Base-by-base conservation (phyloP, 2,329 filamentous ascomycete species). In the Paraconiothyrium sp. region DNA sequence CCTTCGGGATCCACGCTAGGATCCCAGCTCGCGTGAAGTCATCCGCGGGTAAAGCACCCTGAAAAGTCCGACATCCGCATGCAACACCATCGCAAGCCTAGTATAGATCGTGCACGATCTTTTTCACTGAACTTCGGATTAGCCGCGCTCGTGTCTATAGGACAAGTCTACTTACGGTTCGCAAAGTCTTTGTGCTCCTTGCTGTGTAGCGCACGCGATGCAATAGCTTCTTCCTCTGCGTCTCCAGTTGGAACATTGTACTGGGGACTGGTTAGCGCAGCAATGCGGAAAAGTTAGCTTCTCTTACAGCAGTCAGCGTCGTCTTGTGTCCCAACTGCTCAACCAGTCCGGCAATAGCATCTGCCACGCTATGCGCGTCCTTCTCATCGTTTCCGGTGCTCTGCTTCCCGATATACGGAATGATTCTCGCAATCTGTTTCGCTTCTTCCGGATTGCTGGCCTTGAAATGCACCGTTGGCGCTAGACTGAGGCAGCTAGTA, bases 401-500 rank as follows among this genome's bases (percentile, higher is more conserved):
- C 48, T 75, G 63, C 54, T 81, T 71, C 3, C 80, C 80, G 54
- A 84, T 79, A 54, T 81, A 83, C 3, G 81, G 80, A 16, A 83
- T 68, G 57, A 83, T 78, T 16, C 83, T 76, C 3, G 82, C 80
- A 57, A 85, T 78, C 61, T 84, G 81, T 59, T 76, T 79, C 22
- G 84, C 84, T 59, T 84, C 82, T 14, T 81, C 78, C 9, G 74
- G 72, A 16, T 81, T 80, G 57, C 75, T 72, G 0, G 84, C 83
- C 65, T 86, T 86, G 52, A 86, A 73, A 67, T 83, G 83, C 2
- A 86, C 80, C 1, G 86, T 85, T 49, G 84, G 82, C 0, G 83
- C 82, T 3, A 87, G 72, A 30, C 83, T 86, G 65, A 87, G 65
- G 65, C 84, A 86, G 16, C 81, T 84, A 0, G 85, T 87, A 52